phyloP scores from a whole-genome alignment of 2,329 filamentous ascomycete species.

The Pseudogymnoascus sp. region DNA sequence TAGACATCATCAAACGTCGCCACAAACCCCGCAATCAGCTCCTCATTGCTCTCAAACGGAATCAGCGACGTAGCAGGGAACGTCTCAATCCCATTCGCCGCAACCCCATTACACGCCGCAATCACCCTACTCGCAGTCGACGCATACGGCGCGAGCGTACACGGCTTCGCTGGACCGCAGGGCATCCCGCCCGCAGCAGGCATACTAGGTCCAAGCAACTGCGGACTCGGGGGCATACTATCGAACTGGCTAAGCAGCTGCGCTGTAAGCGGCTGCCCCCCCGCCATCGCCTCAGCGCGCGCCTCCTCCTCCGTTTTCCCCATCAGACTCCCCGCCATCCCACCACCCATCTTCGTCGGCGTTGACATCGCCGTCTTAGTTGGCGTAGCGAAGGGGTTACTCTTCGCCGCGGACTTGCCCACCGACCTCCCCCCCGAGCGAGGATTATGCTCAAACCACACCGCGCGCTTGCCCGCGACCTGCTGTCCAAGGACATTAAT shows the following conservation, averaged over 20 bases:
- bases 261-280: neutral
- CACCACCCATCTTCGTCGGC: neutral
- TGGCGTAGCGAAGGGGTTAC: neutral
- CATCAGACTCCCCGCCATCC: neutral
- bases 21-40: constrained; percentile 12
- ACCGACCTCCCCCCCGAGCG: neutral
- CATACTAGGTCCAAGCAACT: neutral
- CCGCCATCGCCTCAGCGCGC: neutral
- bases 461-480: constrained; percentile 16
- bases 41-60: neutral
- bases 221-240: neutral
- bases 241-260: neutral
- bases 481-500: constrained; percentile 9
- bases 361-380: neutral
- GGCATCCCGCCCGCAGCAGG: neutral
- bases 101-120: neutral
- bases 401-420: constrained; percentile 11
- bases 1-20: constrained; percentile 17
- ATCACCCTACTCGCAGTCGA: neutral
- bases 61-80: neutral
- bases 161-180: neutral
- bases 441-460: constrained; percentile 21
- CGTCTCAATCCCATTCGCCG: neutral
- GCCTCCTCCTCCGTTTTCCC: neutral
- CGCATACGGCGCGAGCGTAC: neutral